Conservation (phyloP, 2,329 filamentous ascomycete genomes). For the Diaporthe sp. region DNA sequence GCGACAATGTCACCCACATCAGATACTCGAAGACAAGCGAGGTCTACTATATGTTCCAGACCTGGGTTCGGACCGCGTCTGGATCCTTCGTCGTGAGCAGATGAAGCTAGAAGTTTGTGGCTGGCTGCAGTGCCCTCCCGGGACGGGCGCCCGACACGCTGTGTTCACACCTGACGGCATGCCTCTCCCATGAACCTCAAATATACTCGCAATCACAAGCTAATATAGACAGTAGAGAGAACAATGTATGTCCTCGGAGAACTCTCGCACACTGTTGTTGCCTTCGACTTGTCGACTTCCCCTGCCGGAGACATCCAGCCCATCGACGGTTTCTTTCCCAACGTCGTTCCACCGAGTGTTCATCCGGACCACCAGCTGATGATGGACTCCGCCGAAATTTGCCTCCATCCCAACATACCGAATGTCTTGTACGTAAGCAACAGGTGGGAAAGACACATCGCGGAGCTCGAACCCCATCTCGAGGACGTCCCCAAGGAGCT, state of each 20-base stretch:
- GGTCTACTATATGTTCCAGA: constrained; percentile 7
- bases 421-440: constrained; percentile 9
- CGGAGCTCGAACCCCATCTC: background rate
- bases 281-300: background rate
- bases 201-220: accelerated
- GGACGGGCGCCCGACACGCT: background rate
- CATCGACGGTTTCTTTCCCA: background rate
- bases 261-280: background rate
- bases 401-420: background rate
- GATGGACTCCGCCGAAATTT: constrained; percentile 24
- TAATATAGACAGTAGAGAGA: background rate
- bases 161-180: constrained; percentile 1
- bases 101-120: background rate
- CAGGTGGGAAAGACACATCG: constrained; percentile 14
- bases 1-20: constrained; percentile 15
- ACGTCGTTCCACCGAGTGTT: background rate
- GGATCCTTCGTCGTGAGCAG: background rate
- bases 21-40: constrained; percentile 4
- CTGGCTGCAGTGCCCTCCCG: constrained; percentile 8
- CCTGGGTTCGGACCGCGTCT: background rate
- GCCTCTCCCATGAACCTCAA: background rate
- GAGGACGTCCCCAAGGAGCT: background rate
- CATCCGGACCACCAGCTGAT: background rate
- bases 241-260: constrained; percentile 10
- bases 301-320: background rate